Base-by-base conservation (phyloP, 371 early-diverging fungal species). In the Nematocida parisii region DNA sequence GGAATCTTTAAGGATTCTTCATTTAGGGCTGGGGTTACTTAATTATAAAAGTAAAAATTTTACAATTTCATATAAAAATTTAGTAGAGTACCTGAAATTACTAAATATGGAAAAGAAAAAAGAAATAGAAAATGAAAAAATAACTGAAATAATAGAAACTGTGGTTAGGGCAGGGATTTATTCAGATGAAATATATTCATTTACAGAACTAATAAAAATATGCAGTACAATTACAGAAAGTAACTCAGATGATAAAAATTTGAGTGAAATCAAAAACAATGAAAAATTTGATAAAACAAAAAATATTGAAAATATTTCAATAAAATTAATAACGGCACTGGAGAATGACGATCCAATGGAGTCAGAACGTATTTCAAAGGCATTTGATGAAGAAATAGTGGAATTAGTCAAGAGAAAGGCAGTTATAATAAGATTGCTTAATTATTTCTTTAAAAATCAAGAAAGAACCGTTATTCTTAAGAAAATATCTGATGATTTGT, bases 361-460 rank as follows among this genome's bases (percentile, higher is more conserved):
- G n/a, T 5, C 70, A 15, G 44, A 27, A 18, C 6, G 42, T 18
- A 6, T 77, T 11, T 18, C 56, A 5, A 27, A 42, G 13, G 20
- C 1, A 3, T 50, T 67, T 11, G 57, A 70, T 24, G 15, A 6
- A 39, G 5, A 55, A 18, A 42, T 77, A 7, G 40, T 42, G 5
- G 42, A 11, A 13, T 44, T 40, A 7, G 80, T 77, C 13, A 54
- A 67, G 46, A 47, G 46, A 33, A 77, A 77, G 52, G 70, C 60
- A 52, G 13, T 71, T 4, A 22, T 58, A 33, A 77, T 77, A 6
- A 47, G 52, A 22, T 66, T 77, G 1, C 57, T 77, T 6, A 77
- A 77, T 20, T 77, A 70, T 66, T 77, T 77, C 61, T 77, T 77
- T 54, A 70, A 56, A 70, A 55, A 70, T 60, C 80, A 60, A 20